Evolutionary conservation across 352 stramenopile species (phyloP).

Genomic region (Phytophthora megakarya): DNA sequence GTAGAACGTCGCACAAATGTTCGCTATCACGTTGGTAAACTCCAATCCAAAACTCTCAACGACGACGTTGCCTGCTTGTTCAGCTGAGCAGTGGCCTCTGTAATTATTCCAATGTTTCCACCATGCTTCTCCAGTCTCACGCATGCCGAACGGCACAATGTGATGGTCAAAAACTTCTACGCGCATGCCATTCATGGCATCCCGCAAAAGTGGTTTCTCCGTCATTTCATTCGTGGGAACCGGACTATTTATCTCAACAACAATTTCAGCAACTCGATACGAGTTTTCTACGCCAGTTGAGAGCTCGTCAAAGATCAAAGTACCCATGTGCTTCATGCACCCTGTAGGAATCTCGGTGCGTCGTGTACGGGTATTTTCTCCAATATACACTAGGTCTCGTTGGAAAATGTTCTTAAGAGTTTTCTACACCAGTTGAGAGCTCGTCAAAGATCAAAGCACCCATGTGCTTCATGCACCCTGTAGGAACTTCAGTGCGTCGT

Average conservation of each 20-base stretch:
- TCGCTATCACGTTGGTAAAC: conserved; percentile 41
- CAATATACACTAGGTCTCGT: conserved; percentile 1
- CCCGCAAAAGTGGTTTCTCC: conserved; percentile 24
- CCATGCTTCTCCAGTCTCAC: conserved; percentile 32
- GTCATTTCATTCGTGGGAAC: conserved; percentile 10
- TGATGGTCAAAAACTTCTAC: conserved; percentile 40
- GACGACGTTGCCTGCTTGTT: conserved; percentile 40
- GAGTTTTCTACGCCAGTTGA: conserved; percentile 33
- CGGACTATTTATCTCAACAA: conserved; percentile 26
- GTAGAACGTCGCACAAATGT: conserved; percentile 49
- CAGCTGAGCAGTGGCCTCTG: conserved; percentile 12
- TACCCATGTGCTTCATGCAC: conserved; percentile 8
- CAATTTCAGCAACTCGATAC: conserved; percentile 33
- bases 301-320: conserved; percentile 38
- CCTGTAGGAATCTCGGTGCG: conserved; percentile 25
- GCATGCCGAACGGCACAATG: conserved; percentile 41
- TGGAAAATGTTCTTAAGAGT: conserved; percentile 8
- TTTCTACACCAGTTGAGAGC: conserved; percentile 28
- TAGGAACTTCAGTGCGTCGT: conserved; percentile 22
- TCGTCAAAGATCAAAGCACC: conserved; percentile 35
- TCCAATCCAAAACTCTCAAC: conserved; percentile 57
- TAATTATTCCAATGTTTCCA: conserved; percentile 36
- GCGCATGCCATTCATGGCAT: conserved; percentile 35
- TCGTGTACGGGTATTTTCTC: conserved; percentile 11
- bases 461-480: conserved; percentile 7